Evolutionary conservation across 768 basidiomycete genomes (phyloP), one percentile per base, ranked within the genome.

Genomic region (Podaxis sp.): DNA sequence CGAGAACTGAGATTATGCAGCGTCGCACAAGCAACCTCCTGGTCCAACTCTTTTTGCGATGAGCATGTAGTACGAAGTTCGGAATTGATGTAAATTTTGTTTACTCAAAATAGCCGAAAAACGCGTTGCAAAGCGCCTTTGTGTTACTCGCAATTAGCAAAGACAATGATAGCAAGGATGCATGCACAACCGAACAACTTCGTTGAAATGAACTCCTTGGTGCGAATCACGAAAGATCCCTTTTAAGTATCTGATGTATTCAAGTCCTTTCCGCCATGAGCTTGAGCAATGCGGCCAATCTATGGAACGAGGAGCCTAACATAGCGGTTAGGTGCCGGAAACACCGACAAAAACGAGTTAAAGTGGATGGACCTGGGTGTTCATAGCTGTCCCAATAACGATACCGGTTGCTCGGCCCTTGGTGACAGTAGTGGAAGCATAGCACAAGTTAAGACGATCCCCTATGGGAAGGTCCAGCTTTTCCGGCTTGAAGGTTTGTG

Each of bases 381-480:
- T 67, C 82, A 84, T 83, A 9, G 76, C 82, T 16, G 81, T 83
- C n/a, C 68, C 72, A 51, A 78, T 72, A 50, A 79, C 76, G 37
- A 85, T 71, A 32, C 79, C 80, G 14, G 74, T 74, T 3, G 76
- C 81, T 37, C 82, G 77, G 46, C 82, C 83, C 68, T 83, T 82
- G 6, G 73, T 76, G 7, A 76, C 72, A 18, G 73, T 59, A 2
- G 68, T 81, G 44, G 75, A 82, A 40, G 76, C 79, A 65, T 74
- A 77, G 23, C 74, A 76, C 47, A 81, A 67, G 55, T 81, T 81
- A 42, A 74, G 62, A 23, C 78, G 74, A 57, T 81, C 79, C 9
- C 76, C 79, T 56, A 78, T 74, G 0, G 76, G 73, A 40, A 77
- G 53, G 38, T 78, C 73, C 3, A 72, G 18, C 44, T 76, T 70